phyloP scores from a whole-genome alignment of 257 asterid genomes.

The Primulina tabacum region DNA sequence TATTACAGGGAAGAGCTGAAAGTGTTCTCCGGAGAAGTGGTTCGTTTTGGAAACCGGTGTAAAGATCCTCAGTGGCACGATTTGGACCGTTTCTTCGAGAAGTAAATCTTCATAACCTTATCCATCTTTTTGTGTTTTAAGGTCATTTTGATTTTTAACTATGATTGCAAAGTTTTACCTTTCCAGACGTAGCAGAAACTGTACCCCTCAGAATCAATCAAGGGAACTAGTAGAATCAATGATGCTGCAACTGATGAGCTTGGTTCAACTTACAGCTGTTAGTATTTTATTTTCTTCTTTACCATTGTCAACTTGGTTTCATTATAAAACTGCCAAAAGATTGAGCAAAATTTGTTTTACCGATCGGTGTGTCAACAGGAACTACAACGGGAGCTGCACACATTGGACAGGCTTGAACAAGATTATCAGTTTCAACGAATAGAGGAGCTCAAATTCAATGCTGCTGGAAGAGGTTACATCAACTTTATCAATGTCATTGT shows the following conservation, averaged over 20 bases:
- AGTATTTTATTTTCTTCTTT: constrained; percentile 34
- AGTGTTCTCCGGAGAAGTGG: constrained; percentile 67
- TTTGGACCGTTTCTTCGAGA: constrained; percentile 74
- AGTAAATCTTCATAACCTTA: constrained; percentile 41
- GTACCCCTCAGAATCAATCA: constrained; percentile 52
- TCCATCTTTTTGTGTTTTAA: constrained; percentile 15
- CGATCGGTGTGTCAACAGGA: constrained; percentile 44
- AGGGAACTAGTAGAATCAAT: constrained; percentile 56
- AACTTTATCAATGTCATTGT: constrained; percentile 17
- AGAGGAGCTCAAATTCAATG: constrained; percentile 41
- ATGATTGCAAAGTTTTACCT: constrained; percentile 11
- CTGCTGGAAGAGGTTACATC: constrained; percentile 47
- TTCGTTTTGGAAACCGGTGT: constrained; percentile 82
- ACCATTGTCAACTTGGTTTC: constrained; percentile 4
- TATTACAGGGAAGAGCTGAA: constrained; percentile 66
- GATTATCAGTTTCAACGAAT: constrained; percentile 46
- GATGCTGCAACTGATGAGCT: constrained; percentile 61
- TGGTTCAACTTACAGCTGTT: constrained; percentile 75
- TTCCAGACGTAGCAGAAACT: constrained; percentile 62
- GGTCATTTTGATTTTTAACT: constrained; percentile 8
- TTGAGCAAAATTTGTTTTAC: constrained; percentile 8
- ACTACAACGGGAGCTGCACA: constrained; percentile 61
- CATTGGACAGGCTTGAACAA: constrained; percentile 54
- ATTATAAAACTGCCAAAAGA: constrained; percentile 10
- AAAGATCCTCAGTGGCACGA: constrained; percentile 91